Conservation (phyloP, 75 land plant species). For the Pinus tabuliformis region DNA sequence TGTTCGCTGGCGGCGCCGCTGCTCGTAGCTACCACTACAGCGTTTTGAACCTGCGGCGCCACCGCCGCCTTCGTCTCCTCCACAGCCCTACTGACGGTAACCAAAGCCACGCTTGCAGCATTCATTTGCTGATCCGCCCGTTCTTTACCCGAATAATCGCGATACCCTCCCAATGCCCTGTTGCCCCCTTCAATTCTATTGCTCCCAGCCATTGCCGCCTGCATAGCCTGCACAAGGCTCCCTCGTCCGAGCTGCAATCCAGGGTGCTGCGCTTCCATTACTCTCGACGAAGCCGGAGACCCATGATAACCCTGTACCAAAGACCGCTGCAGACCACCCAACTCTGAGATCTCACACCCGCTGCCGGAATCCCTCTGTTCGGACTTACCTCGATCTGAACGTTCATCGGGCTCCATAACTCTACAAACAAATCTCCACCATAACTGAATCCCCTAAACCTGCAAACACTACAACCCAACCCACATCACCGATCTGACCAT, state of each 20-base stretch:
- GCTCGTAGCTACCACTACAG: conserved; percentile 38
- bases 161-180: too few species aligned
- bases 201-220: neutral
- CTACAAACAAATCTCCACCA: neutral
- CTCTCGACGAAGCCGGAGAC: neutral
- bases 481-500: neutral
- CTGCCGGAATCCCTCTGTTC: neutral
- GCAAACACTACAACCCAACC: neutral
- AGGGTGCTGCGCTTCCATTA: neutral
- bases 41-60: neutral
- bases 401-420: conserved; percentile 5
- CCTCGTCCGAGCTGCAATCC: neutral
- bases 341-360: too few species aligned
- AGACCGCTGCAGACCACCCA: neutral
- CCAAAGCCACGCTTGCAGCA: conserved; percentile 1
- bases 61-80: neutral
- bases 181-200: neutral
- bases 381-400: conserved; percentile 4
- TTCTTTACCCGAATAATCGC: too few species aligned
- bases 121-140: neutral
- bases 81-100: neutral
- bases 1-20: conserved; percentile 24
- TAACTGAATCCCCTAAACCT: neutral
- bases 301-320: neutral
- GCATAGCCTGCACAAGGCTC: neutral